Evolutionary conservation across 1,284 basidiomycete genomes (phyloP), one percentile per base, ranked within the genome.

Genomic region (Microbotryum silenes-acaulis): DNA sequence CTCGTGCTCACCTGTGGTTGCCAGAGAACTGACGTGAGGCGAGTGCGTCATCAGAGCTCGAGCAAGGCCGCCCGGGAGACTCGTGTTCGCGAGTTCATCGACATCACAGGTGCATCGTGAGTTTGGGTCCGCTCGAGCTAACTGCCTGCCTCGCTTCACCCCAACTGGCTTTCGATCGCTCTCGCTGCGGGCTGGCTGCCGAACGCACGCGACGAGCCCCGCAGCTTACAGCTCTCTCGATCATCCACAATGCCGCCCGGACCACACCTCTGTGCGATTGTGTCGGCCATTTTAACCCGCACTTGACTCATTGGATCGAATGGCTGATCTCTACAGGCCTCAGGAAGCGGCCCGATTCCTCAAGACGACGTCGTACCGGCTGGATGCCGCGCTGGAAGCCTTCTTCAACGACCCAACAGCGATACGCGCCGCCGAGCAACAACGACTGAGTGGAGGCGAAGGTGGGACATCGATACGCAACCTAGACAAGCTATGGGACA

Each of bases 351-450:
- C 77, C 64, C 82, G 82, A 61, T 87, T 83, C 74, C 74, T 91
- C 57, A 85, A 88, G 70, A 83, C 83, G 64, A 79, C 87, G 75
- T 83, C 82, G 29, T 78, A 75, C 72, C 80, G 83, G 45, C 74
- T 89, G 51, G 89, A 91, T 57, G 75, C 79, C 12, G 89, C 90
- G 12, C 77, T 90, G 49, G 85, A 91, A 75, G 83, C 85, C 0
- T 91, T 80, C 74, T 90, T 62, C 71, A 72, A 57, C 73, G 73
- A 66, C 33, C 71, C 62, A 80, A 81, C 47, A 80, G 51, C 44
- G 14, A 14, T 31, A 20, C n/a, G 42, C 12, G 56, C 56, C 6
- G 48, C 50, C 27, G 55, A 63, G 61, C 73, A 70, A 61, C 70
- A 72, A 56, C 73, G 72, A 62, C 42, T 68, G 56, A 80, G 81